Conservation (phyloP, 2,329 filamentous ascomycete genomes). For the Pyrenochaeta sp. region DNA sequence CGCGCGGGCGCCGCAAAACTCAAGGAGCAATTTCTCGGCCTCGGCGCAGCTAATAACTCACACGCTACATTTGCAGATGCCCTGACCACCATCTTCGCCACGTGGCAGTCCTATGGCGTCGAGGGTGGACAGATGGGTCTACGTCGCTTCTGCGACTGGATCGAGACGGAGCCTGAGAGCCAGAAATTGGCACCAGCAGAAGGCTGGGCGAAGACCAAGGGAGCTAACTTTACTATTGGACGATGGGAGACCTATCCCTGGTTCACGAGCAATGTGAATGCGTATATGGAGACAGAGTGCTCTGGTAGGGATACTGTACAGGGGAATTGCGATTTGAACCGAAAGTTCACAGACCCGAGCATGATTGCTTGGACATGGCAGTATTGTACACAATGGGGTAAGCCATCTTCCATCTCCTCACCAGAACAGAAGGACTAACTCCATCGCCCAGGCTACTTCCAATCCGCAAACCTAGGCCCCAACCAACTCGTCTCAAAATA, state of each 20-base stretch:
- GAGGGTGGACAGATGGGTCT: conserved; percentile 47
- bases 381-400: conserved; percentile 62
- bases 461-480: conserved; percentile 58
- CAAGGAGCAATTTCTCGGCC: conserved; percentile 60
- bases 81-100: conserved; percentile 50
- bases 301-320: conserved; percentile 35
- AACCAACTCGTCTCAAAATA: conserved; percentile 59
- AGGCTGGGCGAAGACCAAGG: conserved; percentile 54
- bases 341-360: conserved; percentile 44
- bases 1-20: conserved; percentile 49
- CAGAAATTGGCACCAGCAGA: conserved; percentile 47
- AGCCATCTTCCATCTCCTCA: conserved; percentile 6
- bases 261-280: conserved; percentile 51
- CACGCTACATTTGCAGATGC: conserved; percentile 59
- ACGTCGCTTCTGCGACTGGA: conserved; percentile 56
- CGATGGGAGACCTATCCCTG: conserved; percentile 54
- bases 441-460: conserved; percentile 52
- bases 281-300: conserved; percentile 53
- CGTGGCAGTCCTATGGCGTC: conserved; percentile 57
- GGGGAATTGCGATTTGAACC: conserved; percentile 51
- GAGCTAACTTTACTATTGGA: conserved; percentile 52
- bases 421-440: conserved; percentile 8
- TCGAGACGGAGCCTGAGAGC: conserved; percentile 54
- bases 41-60: conserved; percentile 55
- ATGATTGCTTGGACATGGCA: conserved; percentile 61